These are phyloP conservation scores for Carex littledalei DNA, from an alignment of 176 grass and related monocot species.

Conservation along the genomic window DNA sequence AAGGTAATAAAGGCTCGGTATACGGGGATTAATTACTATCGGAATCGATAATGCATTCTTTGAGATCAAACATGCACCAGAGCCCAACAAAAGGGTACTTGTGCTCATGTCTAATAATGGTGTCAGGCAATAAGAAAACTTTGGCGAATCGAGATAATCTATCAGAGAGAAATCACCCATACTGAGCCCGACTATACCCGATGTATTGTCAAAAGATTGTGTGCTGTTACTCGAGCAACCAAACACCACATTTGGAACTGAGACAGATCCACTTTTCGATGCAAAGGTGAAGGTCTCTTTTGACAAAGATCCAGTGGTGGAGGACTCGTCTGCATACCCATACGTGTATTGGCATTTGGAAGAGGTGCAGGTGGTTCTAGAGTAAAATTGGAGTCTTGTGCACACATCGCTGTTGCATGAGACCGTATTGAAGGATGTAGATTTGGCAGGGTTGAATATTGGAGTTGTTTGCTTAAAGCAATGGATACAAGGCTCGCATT, in stretches of 20 bases:
- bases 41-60: not conserved
- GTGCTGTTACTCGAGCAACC: constrained; percentile 15
- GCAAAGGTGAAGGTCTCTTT: constrained; percentile 26
- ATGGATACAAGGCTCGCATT: constrained; percentile 34
- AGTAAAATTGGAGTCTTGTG: not conserved
- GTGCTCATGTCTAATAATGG: constrained; percentile 3
- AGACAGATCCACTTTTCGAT: not conserved
- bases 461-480: constrained; percentile 41
- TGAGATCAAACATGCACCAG: constrained; percentile 11
- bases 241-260: constrained; percentile 13
- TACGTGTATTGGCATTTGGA: constrained; percentile 41
- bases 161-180: constrained; percentile 21
- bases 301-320: constrained; percentile 15
- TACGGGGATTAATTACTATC: not conserved
- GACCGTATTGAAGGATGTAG: constrained; percentile 29
- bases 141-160: constrained; percentile 18
- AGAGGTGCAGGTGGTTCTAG: constrained; percentile 24
- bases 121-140: constrained; percentile 26
- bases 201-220: not conserved
- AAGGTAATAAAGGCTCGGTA: constrained; percentile 12
- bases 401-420: constrained; percentile 26
- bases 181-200: constrained; percentile 16
- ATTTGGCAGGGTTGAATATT: constrained; percentile 37
- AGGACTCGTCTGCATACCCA: constrained; percentile 29
- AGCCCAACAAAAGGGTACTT: constrained; percentile 20